Base-by-base conservation (phyloP, 2,329 filamentous ascomycete genomes). In the Talaromyces sp. region DNA sequence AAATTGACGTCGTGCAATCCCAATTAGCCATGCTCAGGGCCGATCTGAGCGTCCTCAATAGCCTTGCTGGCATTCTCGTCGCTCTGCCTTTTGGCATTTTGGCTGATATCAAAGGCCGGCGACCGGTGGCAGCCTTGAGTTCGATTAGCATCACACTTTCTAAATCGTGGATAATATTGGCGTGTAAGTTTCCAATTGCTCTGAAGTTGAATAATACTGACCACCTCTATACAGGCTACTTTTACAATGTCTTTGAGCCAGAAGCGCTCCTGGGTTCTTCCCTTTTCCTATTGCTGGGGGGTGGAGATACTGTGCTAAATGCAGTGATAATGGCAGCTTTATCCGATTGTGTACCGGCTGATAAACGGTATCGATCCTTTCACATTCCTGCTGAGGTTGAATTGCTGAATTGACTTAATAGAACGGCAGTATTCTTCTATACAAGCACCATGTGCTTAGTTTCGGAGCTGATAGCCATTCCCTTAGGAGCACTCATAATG, bases 161-260 rank as follows among this genome's bases (percentile, higher is more conserved):
- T 19, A 37, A 28, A 22, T 48, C 5, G 40, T 56, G 25, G 45
- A 56, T 56, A 21, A 25, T 36, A 13, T 28, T n/a, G 10, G 11
- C 10, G 19, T 15, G n/a, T 37, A 46, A 13, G 15, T 28, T 11
- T 19, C 4, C 10, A 9, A 25, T 13, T 33, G 4, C 17, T n/a
- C 25, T 56, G 3, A 31, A 28, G 2, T 21, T 19, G n/a, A 21
- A 10, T 17, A 39, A 36, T 5, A 36, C 41, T 45, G 8, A n/a
- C 41, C 11, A 35, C 22, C 9, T 1, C 5, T 46, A 22, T 36
- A 17, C 33, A 56, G 53, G 53, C 35, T 56, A 39, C 41, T 56
- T 56, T 19, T 56, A 56, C 53, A 48, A 48, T 22, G 15, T 22
- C 7, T 48, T 56, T 31, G 28, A 56, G 43, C 43, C 43, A 33